These are phyloP conservation scores for Hygrocybe coccinea DNA, from an alignment of 768 basidiomycete genomes.

Conservation along the genomic window DNA sequence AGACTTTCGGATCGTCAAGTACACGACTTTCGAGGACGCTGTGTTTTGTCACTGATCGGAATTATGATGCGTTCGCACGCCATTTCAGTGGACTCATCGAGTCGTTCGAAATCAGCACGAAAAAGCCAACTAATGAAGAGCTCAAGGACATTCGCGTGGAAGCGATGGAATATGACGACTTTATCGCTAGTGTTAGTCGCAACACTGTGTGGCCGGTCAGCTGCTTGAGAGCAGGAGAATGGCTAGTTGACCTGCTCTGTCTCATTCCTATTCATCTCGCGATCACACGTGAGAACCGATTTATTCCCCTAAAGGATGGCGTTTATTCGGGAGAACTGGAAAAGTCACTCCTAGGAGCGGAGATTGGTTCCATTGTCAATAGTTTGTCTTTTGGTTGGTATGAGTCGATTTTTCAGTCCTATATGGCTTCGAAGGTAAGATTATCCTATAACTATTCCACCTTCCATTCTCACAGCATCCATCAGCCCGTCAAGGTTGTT, in stretches of 20 bases:
- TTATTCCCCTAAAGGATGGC: constrained; percentile 57
- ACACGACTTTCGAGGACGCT: constrained; percentile 33
- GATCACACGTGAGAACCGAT: constrained; percentile 53
- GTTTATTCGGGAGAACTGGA: constrained; percentile 29
- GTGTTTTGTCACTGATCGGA: constrained; percentile 41
- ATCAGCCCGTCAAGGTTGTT: constrained; percentile 51
- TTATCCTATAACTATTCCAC: neutral
- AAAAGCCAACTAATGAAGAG: constrained; percentile 47
- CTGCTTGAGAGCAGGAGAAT: constrained; percentile 48
- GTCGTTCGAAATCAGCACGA: constrained; percentile 45
- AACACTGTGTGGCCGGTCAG: constrained; percentile 29
- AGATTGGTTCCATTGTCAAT: constrained; percentile 57
- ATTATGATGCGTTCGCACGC: constrained; percentile 30
- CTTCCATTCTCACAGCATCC: neutral
- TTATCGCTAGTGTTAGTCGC: constrained; percentile 17
- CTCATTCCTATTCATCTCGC: constrained; percentile 64
- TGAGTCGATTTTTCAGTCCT: constrained; percentile 58
- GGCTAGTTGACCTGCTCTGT: constrained; percentile 57
- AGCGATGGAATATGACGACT: constrained; percentile 26
- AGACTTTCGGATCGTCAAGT: constrained; percentile 35
- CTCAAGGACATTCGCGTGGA: constrained; percentile 37
- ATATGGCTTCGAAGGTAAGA: constrained; percentile 50
- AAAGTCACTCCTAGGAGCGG: constrained; percentile 51
- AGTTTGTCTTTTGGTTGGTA: no score
- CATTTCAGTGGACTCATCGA: constrained; percentile 45